phyloP scores from a whole-genome alignment of 73 alveolate species.

The Paramecium sexaurelia region DNA sequence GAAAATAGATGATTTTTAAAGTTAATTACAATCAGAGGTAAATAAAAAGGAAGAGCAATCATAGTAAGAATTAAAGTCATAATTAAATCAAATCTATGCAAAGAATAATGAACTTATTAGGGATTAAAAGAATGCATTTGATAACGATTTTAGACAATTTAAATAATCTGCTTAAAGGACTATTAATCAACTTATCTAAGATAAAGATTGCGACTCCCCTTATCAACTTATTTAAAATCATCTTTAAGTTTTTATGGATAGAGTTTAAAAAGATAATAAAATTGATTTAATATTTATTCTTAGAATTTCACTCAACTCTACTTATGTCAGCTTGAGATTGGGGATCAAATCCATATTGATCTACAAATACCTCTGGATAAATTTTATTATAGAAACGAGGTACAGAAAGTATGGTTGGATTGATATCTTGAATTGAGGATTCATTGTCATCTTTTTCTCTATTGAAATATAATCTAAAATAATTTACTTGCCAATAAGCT shows the following conservation, averaged over 20 bases:
- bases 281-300: background rate
- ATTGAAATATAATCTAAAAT: background rate
- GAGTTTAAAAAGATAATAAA: slow-evolving; percentile 1
- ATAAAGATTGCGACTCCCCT: background rate
- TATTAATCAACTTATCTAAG: no score
- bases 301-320: background rate
- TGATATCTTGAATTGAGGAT: background rate
- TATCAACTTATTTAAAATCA: slow-evolving; percentile 39
- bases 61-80: no score
- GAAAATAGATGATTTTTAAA: no score
- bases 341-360: background rate
- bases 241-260: background rate
- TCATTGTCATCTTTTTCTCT: background rate
- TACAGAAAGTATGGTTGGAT: background rate
- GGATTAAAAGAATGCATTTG: no score
- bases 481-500: background rate
- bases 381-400: background rate
- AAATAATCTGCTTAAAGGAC: no score
- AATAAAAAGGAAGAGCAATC: no score
- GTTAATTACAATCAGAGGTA: no score
- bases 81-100: no score
- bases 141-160: no score
- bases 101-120: no score
- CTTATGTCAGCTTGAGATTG: background rate
- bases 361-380: background rate